A percentile compares a stretch with the other conserved stretches of the same genome.
Evolutionary conservation across 306 rosid species (phyloP).

Genomic region (Pueraria montana): DNA sequence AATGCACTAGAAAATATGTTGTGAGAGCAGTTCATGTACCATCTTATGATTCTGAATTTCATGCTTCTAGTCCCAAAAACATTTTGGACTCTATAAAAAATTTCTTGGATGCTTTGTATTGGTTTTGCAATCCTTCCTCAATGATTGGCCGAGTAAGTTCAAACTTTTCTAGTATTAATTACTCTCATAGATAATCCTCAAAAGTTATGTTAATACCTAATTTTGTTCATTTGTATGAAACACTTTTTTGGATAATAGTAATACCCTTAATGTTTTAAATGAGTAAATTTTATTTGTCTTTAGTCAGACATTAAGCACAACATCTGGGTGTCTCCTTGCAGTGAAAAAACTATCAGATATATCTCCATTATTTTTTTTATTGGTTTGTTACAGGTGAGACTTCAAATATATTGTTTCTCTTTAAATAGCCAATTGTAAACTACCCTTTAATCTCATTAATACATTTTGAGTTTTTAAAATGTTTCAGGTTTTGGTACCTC

Average conservation of each 20-base stretch:
- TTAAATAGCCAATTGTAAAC: not conserved
- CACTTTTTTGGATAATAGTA: too few relatives aligned
- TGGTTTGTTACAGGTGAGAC: constrained; percentile 66
- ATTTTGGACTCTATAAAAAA: constrained; percentile 5
- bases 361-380: too few relatives aligned
- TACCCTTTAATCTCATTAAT: not conserved
- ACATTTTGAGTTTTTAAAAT: not conserved
- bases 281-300: too few relatives aligned
- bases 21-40: constrained; percentile 53
- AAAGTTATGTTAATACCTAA: too few relatives aligned
- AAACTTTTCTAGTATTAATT: too few relatives aligned
- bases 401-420: not conserved
- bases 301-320: too few relatives aligned
- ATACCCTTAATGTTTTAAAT: too few relatives aligned
- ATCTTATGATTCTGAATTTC: constrained; percentile 66
- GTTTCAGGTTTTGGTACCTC: constrained; percentile 78
- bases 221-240: too few relatives aligned
- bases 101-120: constrained; percentile 38
- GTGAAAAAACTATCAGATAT: too few relatives aligned
- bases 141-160: constrained; percentile 39
- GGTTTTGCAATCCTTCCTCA: constrained; percentile 84
- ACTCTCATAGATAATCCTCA: too few relatives aligned
- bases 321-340: too few relatives aligned
- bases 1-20: too few relatives aligned
- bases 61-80: constrained; percentile 39